Evolutionary conservation across 768 basidiomycete genomes (phyloP).

Genomic region (Collybiopsis luxurians): DNA sequence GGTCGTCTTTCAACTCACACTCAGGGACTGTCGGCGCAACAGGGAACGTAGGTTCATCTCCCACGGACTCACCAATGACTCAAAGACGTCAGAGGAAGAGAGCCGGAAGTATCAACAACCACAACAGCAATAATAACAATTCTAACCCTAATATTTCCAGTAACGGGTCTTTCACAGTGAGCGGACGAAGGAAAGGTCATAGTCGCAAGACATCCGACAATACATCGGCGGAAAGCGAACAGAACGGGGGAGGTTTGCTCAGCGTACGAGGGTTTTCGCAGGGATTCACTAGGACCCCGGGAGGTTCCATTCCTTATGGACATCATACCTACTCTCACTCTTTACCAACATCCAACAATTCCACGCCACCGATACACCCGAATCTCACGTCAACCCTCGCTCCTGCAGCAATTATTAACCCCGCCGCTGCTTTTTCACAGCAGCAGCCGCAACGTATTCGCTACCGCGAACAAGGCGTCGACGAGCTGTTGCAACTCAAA

Average conservation of each 20-base stretch:
- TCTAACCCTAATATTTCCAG: neutral
- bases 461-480: constrained; percentile 91
- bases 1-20: neutral
- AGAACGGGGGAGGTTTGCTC: constrained; percentile 21
- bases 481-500: constrained; percentile 92
- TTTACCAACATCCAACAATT: constrained; percentile 6
- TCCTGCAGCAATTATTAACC: constrained; percentile 14
- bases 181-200: constrained; percentile 22
- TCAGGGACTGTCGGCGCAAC: constrained; percentile 9
- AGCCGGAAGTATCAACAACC: constrained; percentile 12
- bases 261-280: constrained; percentile 22
- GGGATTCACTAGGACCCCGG: constrained; percentile 22
- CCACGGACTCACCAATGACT: constrained; percentile 9
- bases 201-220: constrained; percentile 27
- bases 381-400: constrained; percentile 8
- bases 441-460: constrained; percentile 40
- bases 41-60: constrained; percentile 7
- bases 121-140: neutral
- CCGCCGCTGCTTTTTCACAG: constrained; percentile 9
- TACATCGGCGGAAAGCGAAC: constrained; percentile 26
- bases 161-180: neutral
- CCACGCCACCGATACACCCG: neutral
- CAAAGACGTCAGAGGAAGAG: constrained; percentile 7
- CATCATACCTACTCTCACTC: constrained; percentile 15
- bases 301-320: constrained; percentile 9